These are phyloP conservation scores for Kalmusia sp. DNA, from an alignment of 2,329 filamentous ascomycete species.

Conservation along the genomic window DNA sequence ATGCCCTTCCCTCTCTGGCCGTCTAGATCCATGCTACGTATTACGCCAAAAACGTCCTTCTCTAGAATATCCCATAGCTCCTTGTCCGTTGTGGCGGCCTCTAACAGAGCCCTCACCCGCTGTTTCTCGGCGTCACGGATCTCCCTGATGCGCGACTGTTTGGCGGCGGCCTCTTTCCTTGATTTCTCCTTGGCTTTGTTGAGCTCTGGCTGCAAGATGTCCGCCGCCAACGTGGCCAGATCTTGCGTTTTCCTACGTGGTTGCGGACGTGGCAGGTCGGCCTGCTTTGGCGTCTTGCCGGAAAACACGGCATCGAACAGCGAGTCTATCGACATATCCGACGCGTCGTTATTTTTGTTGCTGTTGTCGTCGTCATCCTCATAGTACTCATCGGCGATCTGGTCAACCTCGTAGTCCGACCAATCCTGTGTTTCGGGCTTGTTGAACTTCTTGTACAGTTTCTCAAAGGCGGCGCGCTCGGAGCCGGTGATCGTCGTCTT, in stretches of 20 bases:
- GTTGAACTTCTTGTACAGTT: conserved; percentile 38
- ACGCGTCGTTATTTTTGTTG: not conserved
- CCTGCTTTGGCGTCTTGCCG: conserved; percentile 10
- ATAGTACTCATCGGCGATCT: conserved; percentile 40
- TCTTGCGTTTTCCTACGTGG: conserved; percentile 9
- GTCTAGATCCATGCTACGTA: conserved; percentile 63
- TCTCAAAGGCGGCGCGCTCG: conserved; percentile 45
- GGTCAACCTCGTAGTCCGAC: conserved; percentile 29
- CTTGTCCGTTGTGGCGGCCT: conserved; percentile 64
- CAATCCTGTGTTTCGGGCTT: conserved; percentile 21
- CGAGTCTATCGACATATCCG: conserved; percentile 15
- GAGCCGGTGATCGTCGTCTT: conserved; percentile 44
- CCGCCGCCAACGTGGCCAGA: conserved; percentile 23
- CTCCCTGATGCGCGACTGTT: conserved; percentile 21
- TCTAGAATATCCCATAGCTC: conserved; percentile 74
- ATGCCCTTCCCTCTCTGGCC: not conserved
- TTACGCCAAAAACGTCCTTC: conserved; percentile 68
- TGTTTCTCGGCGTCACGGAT: conserved; percentile 51
- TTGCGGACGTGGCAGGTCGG: not conserved
- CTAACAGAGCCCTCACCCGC: conserved; percentile 63
- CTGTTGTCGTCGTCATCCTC: conserved; percentile 36
- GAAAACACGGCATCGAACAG: conserved; percentile 40
- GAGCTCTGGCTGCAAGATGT: conserved; percentile 16
- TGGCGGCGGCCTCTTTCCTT: conserved; percentile 7
- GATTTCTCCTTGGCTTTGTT: conserved; percentile 15